These are phyloP conservation scores for Cutaneotrichosporon sp. DNA, from an alignment of 1,284 basidiomycete genomes.

Conservation along the genomic window DNA sequence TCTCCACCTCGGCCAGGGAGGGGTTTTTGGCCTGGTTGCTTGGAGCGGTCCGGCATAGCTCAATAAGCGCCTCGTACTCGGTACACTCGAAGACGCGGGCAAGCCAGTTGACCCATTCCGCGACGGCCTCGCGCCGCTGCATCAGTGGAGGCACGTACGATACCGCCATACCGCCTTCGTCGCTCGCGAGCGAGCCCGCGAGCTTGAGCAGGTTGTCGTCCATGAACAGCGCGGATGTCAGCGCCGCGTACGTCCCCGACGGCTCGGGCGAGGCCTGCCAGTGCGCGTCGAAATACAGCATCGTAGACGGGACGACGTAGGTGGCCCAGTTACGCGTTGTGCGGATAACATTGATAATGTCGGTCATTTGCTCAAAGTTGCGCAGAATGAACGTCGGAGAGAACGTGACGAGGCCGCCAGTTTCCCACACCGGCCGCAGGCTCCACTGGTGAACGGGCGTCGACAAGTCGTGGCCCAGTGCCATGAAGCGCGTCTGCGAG, in stretches of 20 bases:
- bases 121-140: constrained; percentile 15
- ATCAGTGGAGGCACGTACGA: constrained; percentile 24
- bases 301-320: constrained; percentile 29
- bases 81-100: constrained; percentile 6
- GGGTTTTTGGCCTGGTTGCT: background rate
- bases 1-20: constrained; percentile 19
- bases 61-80: constrained; percentile 20
- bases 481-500: constrained; percentile 13
- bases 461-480: constrained; percentile 21
- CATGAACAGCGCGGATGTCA: constrained; percentile 23
- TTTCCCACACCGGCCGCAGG: constrained; percentile 21
- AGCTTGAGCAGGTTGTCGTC: constrained; percentile 24
- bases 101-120: constrained; percentile 29
- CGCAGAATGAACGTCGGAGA: constrained; percentile 32
- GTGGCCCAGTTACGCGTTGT: constrained; percentile 26
- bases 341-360: constrained; percentile 26
- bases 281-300: constrained; percentile 25
- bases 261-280: constrained; percentile 25
- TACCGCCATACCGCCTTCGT: constrained; percentile 20
- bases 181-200: constrained; percentile 9
- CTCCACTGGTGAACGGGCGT: constrained; percentile 19
- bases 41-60: constrained; percentile 13
- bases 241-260: constrained; percentile 16
- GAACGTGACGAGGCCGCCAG: constrained; percentile 35
- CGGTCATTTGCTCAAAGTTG: constrained; percentile 21